Percentiles rank a stretch among this genome's conserved stretches.
Evolutionary conservation across 805 yeast genomes (phyloP).

Genomic region (Yamadazyma akitaensis): DNA sequence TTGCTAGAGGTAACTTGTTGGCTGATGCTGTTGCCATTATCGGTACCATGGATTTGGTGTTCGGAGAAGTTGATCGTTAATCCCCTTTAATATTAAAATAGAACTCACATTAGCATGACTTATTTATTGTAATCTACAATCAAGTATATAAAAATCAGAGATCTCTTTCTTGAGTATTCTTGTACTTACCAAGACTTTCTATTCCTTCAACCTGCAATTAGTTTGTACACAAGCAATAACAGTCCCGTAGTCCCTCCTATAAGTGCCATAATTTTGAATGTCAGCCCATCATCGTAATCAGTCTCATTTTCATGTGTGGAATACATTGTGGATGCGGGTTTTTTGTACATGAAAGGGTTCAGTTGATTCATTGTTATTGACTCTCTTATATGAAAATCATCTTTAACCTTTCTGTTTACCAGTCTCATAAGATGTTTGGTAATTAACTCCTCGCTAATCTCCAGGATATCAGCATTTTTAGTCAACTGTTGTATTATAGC

Average conservation of each 20-base stretch:
- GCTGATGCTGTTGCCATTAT: conserved; percentile 93
- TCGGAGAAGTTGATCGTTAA: conserved; percentile 91
- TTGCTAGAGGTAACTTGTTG: conserved; percentile 79
- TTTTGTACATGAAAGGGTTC: conserved; percentile 34
- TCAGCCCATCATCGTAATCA: conserved; percentile 17
- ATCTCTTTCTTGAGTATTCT: not conserved
- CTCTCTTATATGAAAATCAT: conserved; percentile 4
- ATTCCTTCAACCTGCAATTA: conserved; percentile 1
- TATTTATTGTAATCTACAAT: conserved; percentile 6
- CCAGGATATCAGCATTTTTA: conserved; percentile 22
- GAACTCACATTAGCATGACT: conserved; percentile 1
- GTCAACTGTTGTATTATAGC: conserved; percentile 32
- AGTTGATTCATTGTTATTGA: conserved; percentile 7
- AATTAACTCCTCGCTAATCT: conserved; percentile 36
- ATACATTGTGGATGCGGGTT: conserved; percentile 17
- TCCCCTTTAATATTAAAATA: not conserved
- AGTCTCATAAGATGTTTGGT: conserved; percentile 43
- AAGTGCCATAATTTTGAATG: conserved; percentile 22
- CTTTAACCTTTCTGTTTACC: conserved; percentile 20
- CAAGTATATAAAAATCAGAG: not conserved
- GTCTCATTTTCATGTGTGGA: conserved; percentile 9
- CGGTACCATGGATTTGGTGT: conserved; percentile 93
- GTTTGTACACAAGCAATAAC: conserved; percentile 25
- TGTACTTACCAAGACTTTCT: not conserved
- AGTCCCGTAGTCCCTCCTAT: conserved; percentile 33